Evolutionary conservation across 2,329 filamentous ascomycete genomes (phyloP).

Genomic region (Fusarium nelsonii): DNA sequence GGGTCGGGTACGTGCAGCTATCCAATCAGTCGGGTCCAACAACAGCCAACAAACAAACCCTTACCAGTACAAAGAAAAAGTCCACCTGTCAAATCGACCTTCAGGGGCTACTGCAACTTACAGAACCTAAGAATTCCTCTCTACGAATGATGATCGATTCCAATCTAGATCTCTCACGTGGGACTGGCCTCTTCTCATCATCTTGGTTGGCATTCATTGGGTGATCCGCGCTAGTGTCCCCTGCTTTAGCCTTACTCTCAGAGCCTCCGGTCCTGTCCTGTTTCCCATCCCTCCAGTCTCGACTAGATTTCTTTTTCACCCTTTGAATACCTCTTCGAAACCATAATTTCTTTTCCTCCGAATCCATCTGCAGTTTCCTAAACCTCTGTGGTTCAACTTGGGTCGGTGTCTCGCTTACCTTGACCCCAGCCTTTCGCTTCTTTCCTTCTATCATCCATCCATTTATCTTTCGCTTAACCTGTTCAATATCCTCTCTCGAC

Average conservation of each 20-base stretch:
- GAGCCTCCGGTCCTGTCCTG: constrained; percentile 18
- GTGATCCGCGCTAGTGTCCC: constrained; percentile 20
- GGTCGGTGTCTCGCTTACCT: constrained; percentile 10
- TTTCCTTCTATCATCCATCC: not conserved
- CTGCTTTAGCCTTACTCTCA: constrained; percentile 14
- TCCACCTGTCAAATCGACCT: constrained; percentile 29
- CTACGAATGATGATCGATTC: constrained; percentile 27
- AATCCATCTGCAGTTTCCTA: constrained; percentile 2
- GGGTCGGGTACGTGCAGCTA: not conserved
- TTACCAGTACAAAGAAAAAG: not conserved
- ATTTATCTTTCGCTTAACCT: constrained; percentile 3
- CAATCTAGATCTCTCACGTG: constrained; percentile 34
- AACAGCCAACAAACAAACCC: not conserved
- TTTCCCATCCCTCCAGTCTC: constrained; percentile 4
- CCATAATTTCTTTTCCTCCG: constrained; percentile 15
- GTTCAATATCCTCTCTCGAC: not conserved
- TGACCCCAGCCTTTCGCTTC: constrained; percentile 1
- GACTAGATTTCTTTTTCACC: constrained; percentile 9
- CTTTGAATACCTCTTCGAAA: constrained; percentile 29
- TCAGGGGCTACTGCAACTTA: constrained; percentile 26
- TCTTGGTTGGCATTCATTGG: constrained; percentile 23
- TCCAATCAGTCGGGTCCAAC: not conserved
- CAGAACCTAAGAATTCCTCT: not conserved
- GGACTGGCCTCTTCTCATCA: constrained; percentile 24
- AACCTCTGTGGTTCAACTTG: constrained; percentile 8